Conservation (phyloP, 1,284 basidiomycete species). For the Mrakiaceae sp. region DNA sequence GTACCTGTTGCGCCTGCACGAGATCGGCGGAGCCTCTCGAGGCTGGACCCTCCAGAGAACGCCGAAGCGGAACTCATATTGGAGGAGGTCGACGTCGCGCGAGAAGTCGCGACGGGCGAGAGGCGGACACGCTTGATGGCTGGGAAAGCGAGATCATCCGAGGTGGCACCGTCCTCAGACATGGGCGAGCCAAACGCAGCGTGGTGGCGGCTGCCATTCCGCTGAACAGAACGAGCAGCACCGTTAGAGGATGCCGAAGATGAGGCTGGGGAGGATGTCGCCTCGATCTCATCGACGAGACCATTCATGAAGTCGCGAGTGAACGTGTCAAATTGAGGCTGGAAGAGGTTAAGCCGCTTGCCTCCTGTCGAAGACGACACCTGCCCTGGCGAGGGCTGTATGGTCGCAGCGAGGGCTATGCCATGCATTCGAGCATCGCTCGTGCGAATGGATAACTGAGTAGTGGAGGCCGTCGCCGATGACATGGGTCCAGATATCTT, state of each 20-base stretch:
- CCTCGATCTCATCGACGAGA: slow-evolving; percentile 56
- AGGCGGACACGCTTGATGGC: slow-evolving; percentile 6
- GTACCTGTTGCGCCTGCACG: neutral
- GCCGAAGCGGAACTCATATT: too few species aligned
- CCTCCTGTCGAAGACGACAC: neutral
- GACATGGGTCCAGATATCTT: neutral
- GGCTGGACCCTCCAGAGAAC: neutral
- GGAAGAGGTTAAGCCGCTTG: slow-evolving; percentile 57
- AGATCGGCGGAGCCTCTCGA: slow-evolving; percentile 1
- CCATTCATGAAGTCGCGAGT: slow-evolving; percentile 83
- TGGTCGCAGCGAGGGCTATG: neutral
- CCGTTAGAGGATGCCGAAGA: slow-evolving; percentile 1
- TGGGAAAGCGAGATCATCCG: slow-evolving; percentile 1
- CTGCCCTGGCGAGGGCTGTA: neutral
- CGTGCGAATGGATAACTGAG: neutral
- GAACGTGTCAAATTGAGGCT: slow-evolving; percentile 85
- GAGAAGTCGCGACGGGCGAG: neutral
- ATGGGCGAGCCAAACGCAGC: too few species aligned
- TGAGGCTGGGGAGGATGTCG: neutral
- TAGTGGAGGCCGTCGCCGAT: neutral
- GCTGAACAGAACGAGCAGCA: too few species aligned
- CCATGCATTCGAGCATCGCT: slow-evolving; percentile 1
- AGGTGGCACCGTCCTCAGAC: neutral
- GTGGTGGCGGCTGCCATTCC: too few species aligned
- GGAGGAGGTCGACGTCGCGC: neutral